Evolutionary conservation across 2,329 filamentous ascomycete species (phyloP).

Genomic region (Paecilomyces variotii): DNA sequence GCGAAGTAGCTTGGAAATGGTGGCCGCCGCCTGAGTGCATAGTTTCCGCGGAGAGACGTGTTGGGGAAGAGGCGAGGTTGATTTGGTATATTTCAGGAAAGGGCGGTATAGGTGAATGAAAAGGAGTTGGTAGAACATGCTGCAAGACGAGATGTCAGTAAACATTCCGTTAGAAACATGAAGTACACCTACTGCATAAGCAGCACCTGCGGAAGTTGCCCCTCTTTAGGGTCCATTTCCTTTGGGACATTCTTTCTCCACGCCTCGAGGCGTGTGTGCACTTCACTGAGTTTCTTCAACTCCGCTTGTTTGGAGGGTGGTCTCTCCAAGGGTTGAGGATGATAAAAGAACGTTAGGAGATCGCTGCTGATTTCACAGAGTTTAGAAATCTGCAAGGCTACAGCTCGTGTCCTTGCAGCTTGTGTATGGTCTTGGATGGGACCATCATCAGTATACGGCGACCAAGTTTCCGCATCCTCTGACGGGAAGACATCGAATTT

Average conservation of each 20-base stretch:
- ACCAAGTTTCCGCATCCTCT: slow-evolving; percentile 81
- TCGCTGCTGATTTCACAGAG: slow-evolving; percentile 93
- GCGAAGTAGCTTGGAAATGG: slow-evolving; percentile 88
- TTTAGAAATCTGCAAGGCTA: slow-evolving; percentile 71
- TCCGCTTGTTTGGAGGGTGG: slow-evolving; percentile 68
- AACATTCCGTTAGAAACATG: slow-evolving; percentile 12
- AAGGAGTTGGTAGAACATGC: slow-evolving; percentile 95
- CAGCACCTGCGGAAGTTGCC: slow-evolving; percentile 74
- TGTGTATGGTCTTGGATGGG: slow-evolving; percentile 65
- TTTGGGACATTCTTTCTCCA: slow-evolving; percentile 79
- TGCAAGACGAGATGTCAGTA: slow-evolving; percentile 31
- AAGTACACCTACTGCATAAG: slow-evolving; percentile 67
- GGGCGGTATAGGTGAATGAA: slow-evolving; percentile 95
- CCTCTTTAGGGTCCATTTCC: slow-evolving; percentile 84
- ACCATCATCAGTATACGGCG: slow-evolving; percentile 78
- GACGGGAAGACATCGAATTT: slow-evolving; percentile 86
- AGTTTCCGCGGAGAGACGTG: slow-evolving; percentile 87
- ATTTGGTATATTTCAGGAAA: slow-evolving; percentile 81
- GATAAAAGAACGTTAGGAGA: slow-evolving; percentile 82
- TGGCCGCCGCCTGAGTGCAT: slow-evolving; percentile 80
- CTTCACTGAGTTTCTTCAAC: slow-evolving; percentile 83
- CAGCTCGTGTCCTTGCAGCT: slow-evolving; percentile 72
- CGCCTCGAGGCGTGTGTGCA: slow-evolving; percentile 80
- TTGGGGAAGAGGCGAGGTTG: slow-evolving; percentile 70
- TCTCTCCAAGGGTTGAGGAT: slow-evolving; percentile 59